Evolutionary conservation across 2,329 filamentous ascomycete genomes (phyloP), one percentile per base, ranked within the genome.

Genomic region (Fusarium pilosicola): DNA sequence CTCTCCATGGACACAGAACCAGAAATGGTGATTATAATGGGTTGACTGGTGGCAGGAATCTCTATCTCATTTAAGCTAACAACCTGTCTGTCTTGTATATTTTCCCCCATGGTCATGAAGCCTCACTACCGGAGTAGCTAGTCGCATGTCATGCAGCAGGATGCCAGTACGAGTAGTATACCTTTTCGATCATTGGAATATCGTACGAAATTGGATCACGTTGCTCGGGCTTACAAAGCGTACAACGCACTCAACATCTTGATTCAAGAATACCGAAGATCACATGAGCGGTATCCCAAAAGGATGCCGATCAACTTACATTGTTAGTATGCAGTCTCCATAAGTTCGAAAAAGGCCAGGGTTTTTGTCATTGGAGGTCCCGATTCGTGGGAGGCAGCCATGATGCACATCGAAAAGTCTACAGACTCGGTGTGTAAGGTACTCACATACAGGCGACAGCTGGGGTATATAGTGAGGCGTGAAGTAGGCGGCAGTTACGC

Each of bases 1-100:
- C 48, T 77, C 78, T 46, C 74, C 63, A 30, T 83, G 80, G 81
- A 81, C 79, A 48, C 65, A 64, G 60, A 57, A 67, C 24, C 66
- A 76, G 45, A 65, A 67, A 58, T 78, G 76, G 76, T 78, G 68
- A 73, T 59, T 62, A 56, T 49, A 20, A 49, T 49, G 34, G 46
- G 55, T 56, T 24, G 42, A 38, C 6, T 30, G 30, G 28, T 39
- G 28, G 34, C 32, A 26, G 17, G 24, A 13, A n/a, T 36, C 52
- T 48, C 26, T 18, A n/a, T 14, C 30, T 34, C 13, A 36, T 42
- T 30, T 24, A 20, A 28, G 55, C 26, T 26, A 17, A 26, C 44
- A 30, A 60, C 3, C n/a, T 46, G 20, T 46, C 17, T 39, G 38
- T 34, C 44, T 63, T 56, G 46, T 39, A 30, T 54, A 28, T 42